Evolutionary conservation across 2,329 filamentous ascomycete genomes (phyloP).

Genomic region (Monilinia laxa): DNA sequence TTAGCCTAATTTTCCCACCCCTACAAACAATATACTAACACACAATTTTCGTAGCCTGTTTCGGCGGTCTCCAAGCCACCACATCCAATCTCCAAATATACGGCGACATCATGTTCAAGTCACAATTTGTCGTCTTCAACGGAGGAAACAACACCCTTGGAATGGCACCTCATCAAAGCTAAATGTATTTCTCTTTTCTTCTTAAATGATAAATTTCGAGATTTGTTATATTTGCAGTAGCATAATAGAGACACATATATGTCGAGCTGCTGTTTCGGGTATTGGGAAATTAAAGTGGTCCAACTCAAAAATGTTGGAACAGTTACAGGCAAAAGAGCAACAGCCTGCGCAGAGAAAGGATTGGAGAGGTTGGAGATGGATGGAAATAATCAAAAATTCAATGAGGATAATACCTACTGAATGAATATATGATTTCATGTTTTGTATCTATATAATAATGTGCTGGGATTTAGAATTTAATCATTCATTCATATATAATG

Average conservation of each 20-base stretch:
- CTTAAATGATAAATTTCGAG: slow-evolving; percentile 5
- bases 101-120: slow-evolving; percentile 62
- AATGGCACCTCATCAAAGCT: slow-evolving; percentile 45
- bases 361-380: neutral
- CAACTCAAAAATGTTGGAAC: neutral
- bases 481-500: neutral
- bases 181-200: slow-evolving; percentile 4
- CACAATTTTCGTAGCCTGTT: slow-evolving; percentile 51
- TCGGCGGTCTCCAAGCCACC: slow-evolving; percentile 65
- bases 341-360: neutral
- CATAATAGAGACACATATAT: slow-evolving; percentile 11
- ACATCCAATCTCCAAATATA: slow-evolving; percentile 59
- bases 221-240: neutral
- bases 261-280: slow-evolving; percentile 14
- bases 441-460: slow-evolving; percentile 15
- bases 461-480: neutral
- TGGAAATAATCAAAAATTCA: slow-evolving; percentile 13
- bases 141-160: slow-evolving; percentile 55
- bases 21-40: slow-evolving; percentile 14
- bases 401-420: neutral
- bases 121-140: slow-evolving; percentile 59
- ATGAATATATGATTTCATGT: slow-evolving; percentile 17
- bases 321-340: neutral
- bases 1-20: neutral
- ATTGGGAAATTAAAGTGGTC: neutral